Evolutionary conservation across 106 monocot species (phyloP).

Genomic region (Agapanthus africanus): DNA sequence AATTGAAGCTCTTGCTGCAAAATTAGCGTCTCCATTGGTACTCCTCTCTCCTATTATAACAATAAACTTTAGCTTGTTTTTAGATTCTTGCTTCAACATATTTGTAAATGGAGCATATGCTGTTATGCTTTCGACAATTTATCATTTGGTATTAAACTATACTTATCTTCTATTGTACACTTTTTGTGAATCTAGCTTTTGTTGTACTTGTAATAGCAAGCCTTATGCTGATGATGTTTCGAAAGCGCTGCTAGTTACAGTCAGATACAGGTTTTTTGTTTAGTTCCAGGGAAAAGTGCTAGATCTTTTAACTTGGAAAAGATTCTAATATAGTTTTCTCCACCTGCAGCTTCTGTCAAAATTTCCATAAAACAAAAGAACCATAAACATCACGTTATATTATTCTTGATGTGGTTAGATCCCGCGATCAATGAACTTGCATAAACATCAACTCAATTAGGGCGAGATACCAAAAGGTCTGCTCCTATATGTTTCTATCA

Average conservation of each 20-base stretch:
- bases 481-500: no score
- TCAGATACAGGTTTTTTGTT: no score
- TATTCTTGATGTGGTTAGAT: no score
- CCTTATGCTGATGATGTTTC: not conserved
- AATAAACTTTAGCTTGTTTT: not conserved
- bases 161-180: no score
- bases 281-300: not conserved
- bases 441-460: not conserved
- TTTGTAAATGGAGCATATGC: not conserved
- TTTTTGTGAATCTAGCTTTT: no score
- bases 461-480: no score
- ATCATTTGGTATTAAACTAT: not conserved
- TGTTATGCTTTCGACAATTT: not conserved
- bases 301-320: not conserved
- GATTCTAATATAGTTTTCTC: not conserved
- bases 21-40: slow-evolving; percentile 47
- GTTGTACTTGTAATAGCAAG: not conserved
- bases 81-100: not conserved
- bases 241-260: not conserved
- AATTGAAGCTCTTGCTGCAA: slow-evolving; percentile 68
- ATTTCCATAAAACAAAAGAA: no score
- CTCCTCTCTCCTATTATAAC: not conserved
- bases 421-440: not conserved
- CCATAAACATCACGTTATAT: no score
- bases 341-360: not conserved